Conservation (phyloP, 306 rosid species). For the Acmispon strigosus region DNA sequence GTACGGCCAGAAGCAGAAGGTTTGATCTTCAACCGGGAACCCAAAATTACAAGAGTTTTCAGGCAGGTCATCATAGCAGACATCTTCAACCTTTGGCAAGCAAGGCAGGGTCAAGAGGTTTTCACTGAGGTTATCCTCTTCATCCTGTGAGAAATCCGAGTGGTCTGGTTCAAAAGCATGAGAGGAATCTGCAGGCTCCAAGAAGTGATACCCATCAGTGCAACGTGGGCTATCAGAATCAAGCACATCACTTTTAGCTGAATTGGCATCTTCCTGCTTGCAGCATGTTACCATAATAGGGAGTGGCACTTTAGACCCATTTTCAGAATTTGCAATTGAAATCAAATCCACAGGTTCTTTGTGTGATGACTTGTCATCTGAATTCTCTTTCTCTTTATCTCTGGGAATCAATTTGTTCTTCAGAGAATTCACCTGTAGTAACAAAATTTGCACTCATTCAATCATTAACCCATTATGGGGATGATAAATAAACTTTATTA, state of each 20-base stretch:
- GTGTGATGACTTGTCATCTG: constrained; percentile 32
- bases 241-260: constrained; percentile 66
- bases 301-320: constrained; percentile 28
- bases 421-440: constrained; percentile 54
- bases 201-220: constrained; percentile 46
- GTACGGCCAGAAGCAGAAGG: constrained; percentile 59
- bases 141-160: constrained; percentile 73
- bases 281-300: constrained; percentile 41
- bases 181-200: constrained; percentile 62
- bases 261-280: constrained; percentile 80
- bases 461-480: constrained; percentile 24
- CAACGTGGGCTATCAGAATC: constrained; percentile 66
- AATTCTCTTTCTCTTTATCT: constrained; percentile 41
- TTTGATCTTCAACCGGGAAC: constrained; percentile 50
- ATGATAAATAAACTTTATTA: constrained; percentile 13
- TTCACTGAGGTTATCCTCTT: constrained; percentile 50
- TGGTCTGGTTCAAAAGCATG: constrained; percentile 54
- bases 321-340: constrained; percentile 31
- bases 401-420: constrained; percentile 33
- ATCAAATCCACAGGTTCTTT: constrained; percentile 31
- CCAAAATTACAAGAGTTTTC: constrained; percentile 44
- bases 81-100: constrained; percentile 51
- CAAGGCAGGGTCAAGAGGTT: constrained; percentile 36
- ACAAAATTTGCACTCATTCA: constrained; percentile 6
- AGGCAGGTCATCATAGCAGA: constrained; percentile 39